A percentile compares a stretch with the other conserved stretches of the same genome.
Conservation (phyloP, 305 asterid genomes). For the Rubia balearica region DNA sequence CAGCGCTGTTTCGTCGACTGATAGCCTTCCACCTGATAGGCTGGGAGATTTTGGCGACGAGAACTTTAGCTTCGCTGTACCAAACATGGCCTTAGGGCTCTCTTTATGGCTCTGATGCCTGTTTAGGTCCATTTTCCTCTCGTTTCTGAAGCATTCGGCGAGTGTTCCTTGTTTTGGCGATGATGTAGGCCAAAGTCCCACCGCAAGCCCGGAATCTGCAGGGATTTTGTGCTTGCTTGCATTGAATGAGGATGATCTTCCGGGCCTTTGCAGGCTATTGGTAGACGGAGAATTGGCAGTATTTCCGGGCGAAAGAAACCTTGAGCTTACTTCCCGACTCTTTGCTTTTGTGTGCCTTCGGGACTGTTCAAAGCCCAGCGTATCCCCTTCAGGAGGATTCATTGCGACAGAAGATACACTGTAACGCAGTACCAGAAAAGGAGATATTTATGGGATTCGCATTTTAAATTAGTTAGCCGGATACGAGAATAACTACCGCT, state of each 20-base stretch:
- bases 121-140: conserved; percentile 37
- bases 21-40: conserved; percentile 40
- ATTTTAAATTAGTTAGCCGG: background rate
- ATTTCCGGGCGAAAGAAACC: conserved; percentile 41
- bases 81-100: conserved; percentile 40
- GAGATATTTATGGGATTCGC: conserved; percentile 15
- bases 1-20: conserved; percentile 49
- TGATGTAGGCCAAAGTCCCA: conserved; percentile 68
- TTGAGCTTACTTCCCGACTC: conserved; percentile 59
- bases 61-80: conserved; percentile 44
- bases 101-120: conserved; percentile 60
- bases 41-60: conserved; percentile 19
- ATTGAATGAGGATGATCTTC: conserved; percentile 28
- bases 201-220: conserved; percentile 42
- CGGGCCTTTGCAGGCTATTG: conserved; percentile 25
- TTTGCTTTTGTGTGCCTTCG: conserved; percentile 38
- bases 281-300: conserved; percentile 37
- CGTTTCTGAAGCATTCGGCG: conserved; percentile 45
- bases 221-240: conserved; percentile 31
- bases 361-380: conserved; percentile 22
- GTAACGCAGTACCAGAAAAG: background rate
- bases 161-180: conserved; percentile 33
- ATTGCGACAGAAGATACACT: conserved; percentile 10
- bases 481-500: conserved; percentile 35
- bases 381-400: conserved; percentile 23